phyloP scores from a whole-genome alignment of 805 yeast genomes.

The Lachancea dasiensis region DNA sequence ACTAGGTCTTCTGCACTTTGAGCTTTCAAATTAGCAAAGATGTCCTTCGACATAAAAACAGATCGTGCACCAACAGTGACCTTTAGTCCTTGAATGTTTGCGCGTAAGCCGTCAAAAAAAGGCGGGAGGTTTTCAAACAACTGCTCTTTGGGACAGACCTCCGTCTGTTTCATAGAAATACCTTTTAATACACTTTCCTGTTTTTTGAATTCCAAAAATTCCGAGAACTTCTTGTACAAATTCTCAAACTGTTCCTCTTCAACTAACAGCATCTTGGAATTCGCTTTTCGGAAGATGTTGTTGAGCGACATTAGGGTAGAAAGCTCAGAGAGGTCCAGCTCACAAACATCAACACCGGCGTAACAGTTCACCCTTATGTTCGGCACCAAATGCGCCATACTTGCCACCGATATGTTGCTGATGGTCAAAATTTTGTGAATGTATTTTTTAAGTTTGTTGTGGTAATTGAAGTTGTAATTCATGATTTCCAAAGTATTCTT shows the following conservation, averaged over 20 bases:
- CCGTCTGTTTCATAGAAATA: neutral
- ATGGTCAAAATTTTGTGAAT: conserved; percentile 19
- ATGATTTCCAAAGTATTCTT: conserved; percentile 18
- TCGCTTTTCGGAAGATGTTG: conserved; percentile 20
- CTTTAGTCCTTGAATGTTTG: conserved; percentile 22
- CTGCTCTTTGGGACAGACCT: conserved; percentile 7
- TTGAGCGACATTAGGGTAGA: conserved; percentile 27
- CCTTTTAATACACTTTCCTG: conserved; percentile 11
- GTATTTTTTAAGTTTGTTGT: conserved; percentile 14
- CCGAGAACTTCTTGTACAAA: conserved; percentile 26
- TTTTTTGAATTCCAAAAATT: conserved; percentile 16
- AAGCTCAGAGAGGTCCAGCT: conserved; percentile 25
- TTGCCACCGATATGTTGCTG: conserved; percentile 19
- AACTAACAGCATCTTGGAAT: conserved; percentile 24
- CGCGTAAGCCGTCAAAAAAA: conserved; percentile 28
- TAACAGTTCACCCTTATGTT: conserved; percentile 11
- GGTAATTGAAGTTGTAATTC: conserved; percentile 21
- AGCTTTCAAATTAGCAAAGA: conserved; percentile 29
- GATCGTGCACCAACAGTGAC: conserved; percentile 39
- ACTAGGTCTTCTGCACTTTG: conserved; percentile 38
- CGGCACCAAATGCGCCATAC: conserved; percentile 24
- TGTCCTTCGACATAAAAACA: conserved; percentile 37
- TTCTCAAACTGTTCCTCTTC: conserved; percentile 28
- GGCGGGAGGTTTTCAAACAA: conserved; percentile 31
- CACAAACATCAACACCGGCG: conserved; percentile 23